Base-by-base conservation (phyloP, 441 rosid species). In the Populus tomentosa region DNA sequence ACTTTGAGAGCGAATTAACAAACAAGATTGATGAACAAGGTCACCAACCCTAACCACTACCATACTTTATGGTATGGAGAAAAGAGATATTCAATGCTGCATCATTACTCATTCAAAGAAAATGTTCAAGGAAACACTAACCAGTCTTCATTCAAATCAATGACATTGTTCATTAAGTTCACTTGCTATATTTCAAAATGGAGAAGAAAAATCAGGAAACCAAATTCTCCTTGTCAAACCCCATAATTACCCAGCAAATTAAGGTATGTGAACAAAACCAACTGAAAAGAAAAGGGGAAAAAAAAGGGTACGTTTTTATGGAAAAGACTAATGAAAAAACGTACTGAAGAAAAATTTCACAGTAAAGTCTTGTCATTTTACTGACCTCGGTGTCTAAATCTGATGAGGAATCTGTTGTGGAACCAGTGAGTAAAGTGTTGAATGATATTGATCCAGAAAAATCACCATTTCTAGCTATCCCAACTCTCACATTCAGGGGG, bases 301-400 rank as follows among this genome's bases (percentile, higher is more conserved):
- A 70, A 69, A 67, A 24, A 64, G 42, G 26, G 40, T 63, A 56
- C 36, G 56, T 16, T 59, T 4, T 67, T 50, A 74, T 33, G 16
- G 69, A 26, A 30, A 64, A 23, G 68, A 64, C 14, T 26, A 64
- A 26, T n/a, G 33, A 28, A 66, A 66, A 66, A 14, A 32, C 10
- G 18, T 4, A 26, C 7, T 24, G 13, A 65, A 13, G 20, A 11
- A 13, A 10, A 11, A 9, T 26, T 65, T 59, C 64, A 59, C 64
- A 2, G 24, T 59, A 8, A n/a, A n/a, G 21, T 20, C 36, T 46
- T 32, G 73, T 36, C 21, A 3, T 61, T 56, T n/a, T 28, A 79
- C 85, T 78, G 81, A 88, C 91, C 93, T 86, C 85, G 3, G 90
- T 85, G 84, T 88, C 88, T 69, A 88, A 82, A 84, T 87, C 89